Evolutionary conservation across 1,284 basidiomycete genomes (phyloP), one percentile per base, ranked within the genome.

Genomic region (Cryptococcus sp.): DNA sequence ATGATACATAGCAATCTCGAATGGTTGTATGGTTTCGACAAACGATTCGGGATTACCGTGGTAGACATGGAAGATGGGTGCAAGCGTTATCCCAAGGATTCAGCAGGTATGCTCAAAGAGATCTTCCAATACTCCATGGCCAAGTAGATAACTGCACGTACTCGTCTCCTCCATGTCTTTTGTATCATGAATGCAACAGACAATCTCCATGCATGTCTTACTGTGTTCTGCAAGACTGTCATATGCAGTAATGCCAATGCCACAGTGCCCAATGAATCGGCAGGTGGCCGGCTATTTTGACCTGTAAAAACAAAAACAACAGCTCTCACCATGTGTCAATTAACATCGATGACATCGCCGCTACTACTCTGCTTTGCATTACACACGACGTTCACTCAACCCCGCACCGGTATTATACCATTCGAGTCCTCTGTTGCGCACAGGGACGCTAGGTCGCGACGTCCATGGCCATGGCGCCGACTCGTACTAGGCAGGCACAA

Each of bases 1-100:
- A 4, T 35, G 13, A 35, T 35, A 25, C 25, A 25, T 6, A 87
- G 88, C 69, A 88, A 88, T 74, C 88, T 89, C 57, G 88, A 90
- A 74, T 88, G 88, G 84, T 47, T 57, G 15, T 56, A 56, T 5
- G 71, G 63, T 46, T 65, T 54, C 22, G 53, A 39, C 13, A 61
- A 66, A 10, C 62, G 71, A 19, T 73, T 76, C 49, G 70, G 72
- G 13, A 62, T 68, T 47, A 70, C 72, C 4, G 53, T 58, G 20
- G 66, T 70, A 49, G 62, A 69, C 80, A 53, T 56, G 23, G 59
- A 65, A 13, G 55, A 67, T 44, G 69, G 65, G 17, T 71, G 57
- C 57, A 67, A 66, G 59, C 48, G 72, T 22, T 45, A 31, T 19
- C 69, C 70, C 1, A 72, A 72, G 51, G 59, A 70, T 25, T 67